phyloP scores from a whole-genome alignment of 208 protist genomes.

The Leishmania mexicana region DNA sequence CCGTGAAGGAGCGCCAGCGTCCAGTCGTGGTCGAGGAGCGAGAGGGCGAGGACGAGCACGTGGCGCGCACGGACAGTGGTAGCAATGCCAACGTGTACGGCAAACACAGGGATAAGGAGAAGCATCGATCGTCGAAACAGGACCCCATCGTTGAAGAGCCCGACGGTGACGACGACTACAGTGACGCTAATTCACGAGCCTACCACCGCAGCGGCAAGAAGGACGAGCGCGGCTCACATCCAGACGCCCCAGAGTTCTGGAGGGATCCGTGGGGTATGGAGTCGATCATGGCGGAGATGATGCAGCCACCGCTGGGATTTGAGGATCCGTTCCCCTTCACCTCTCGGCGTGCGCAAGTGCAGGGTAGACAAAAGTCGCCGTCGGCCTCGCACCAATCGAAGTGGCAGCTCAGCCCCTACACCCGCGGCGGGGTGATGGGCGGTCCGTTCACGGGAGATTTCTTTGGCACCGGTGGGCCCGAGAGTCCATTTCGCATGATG shows the following conservation, averaged over 20 bases:
- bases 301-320: neutral
- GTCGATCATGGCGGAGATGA: neutral
- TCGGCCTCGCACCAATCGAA: neutral
- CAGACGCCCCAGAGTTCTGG: neutral
- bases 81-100: neutral
- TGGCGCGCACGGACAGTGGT: neutral
- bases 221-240: neutral
- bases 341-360: neutral
- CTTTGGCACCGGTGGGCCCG: constrained; percentile 5
- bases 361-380: neutral
- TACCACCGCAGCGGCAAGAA: neutral
- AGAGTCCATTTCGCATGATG: constrained; percentile 33
- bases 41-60: neutral
- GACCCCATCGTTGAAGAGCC: constrained; percentile 51
- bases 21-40: constrained; percentile 20
- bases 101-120: neutral
- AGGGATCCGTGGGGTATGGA: neutral
- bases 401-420: neutral
- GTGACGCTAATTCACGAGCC: neutral
- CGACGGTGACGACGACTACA: constrained; percentile 30
- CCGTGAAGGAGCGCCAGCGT: neutral
- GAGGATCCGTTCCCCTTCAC: neutral
- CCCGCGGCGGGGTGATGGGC: neutral
- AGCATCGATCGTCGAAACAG: neutral
- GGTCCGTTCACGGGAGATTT: constrained; percentile 22